Conservation (phyloP, 192 early-diverging fungal genomes). For the Blastocladiella britannica region DNA sequence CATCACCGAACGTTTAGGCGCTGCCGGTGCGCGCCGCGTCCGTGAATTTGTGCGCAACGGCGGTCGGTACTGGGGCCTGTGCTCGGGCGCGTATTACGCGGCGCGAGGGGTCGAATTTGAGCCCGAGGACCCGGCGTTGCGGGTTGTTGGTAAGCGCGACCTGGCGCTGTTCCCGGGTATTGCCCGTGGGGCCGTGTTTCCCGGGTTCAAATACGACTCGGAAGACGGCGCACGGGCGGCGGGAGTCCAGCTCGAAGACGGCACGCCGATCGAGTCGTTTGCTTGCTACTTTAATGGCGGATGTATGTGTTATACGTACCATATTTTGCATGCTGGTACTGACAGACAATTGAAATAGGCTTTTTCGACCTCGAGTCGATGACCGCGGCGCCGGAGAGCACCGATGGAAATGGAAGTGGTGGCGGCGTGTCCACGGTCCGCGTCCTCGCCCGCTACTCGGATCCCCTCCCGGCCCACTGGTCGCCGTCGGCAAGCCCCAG, state of each 20-base stretch:
- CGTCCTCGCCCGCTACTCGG: background rate
- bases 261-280: background rate
- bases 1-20: conserved; percentile 50
- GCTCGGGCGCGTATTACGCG: conserved; percentile 78
- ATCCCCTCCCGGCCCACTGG: background rate
- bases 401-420: too few relatives aligned
- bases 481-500: background rate
- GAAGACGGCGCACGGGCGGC: conserved; percentile 52
- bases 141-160: conserved; percentile 53
- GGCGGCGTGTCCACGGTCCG: too few relatives aligned
- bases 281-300: conserved; percentile 25
- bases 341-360: too few relatives aligned
- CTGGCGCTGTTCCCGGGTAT: conserved; percentile 47
- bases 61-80: conserved; percentile 78
- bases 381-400: background rate
- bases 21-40: conserved; percentile 37
- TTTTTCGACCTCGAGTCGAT: conserved; percentile 11
- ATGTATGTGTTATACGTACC: too few relatives aligned
- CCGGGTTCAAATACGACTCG: conserved; percentile 67
- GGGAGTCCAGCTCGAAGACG: conserved; percentile 17
- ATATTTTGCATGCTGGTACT: too few relatives aligned
- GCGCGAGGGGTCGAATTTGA: conserved; percentile 56
- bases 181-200: conserved; percentile 49
- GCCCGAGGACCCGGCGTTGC: conserved; percentile 23
- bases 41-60: conserved; percentile 42